Percentiles rank a stretch among this genome's conserved stretches.
Evolutionary conservation across 2,329 filamentous ascomycete species (phyloP).

Genomic region (Neonectria coccinea): DNA sequence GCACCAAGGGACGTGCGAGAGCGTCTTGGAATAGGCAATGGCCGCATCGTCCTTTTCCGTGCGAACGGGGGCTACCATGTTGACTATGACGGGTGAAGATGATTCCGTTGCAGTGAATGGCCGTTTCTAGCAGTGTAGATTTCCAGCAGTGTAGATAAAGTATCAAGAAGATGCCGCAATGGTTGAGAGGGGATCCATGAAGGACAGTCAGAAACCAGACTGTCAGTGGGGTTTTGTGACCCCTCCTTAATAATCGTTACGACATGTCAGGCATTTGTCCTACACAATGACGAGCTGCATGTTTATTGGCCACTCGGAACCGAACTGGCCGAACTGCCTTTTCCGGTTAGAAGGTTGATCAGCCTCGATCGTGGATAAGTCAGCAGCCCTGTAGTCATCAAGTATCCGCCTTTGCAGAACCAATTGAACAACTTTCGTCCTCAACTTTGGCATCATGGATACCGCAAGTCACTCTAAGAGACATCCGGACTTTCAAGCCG

Average conservation of each 20-base stretch:
- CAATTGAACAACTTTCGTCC: no score
- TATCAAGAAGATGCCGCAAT: not conserved
- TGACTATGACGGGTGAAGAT: no score
- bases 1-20: not conserved
- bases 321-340: not conserved
- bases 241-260: no score
- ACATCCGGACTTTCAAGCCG: not conserved
- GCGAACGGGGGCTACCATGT: not conserved
- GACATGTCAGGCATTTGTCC: no score
- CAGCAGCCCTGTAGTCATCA: not conserved
- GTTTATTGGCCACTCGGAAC: not conserved
- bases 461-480: no score
- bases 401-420: no score
- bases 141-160: no score
- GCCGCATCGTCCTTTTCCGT: not conserved
- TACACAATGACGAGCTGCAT: not conserved
- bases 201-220: not conserved
- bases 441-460: no score
- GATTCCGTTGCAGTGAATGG: no score
- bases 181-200: not conserved
- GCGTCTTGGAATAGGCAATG: constrained; percentile 3
- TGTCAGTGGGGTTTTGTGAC: no score
- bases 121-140: no score
- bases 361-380: not conserved
- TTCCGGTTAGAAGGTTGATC: not conserved